Evolutionary conservation across 495 filamentous ascomycete genomes (phyloP).

Genomic region (Podospora didyma): DNA sequence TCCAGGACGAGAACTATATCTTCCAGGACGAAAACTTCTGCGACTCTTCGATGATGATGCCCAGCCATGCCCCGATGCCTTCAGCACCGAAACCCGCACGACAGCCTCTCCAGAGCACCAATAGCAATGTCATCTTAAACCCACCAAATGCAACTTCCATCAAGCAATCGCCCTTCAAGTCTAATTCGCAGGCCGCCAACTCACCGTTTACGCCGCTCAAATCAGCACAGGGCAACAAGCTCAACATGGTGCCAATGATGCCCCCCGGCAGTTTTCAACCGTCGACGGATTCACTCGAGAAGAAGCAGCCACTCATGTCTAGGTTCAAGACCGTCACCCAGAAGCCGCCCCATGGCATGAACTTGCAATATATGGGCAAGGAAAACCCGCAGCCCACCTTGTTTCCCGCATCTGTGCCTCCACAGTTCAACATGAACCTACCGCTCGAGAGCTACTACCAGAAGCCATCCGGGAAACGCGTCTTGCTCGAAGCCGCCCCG

Average conservation of each 20-base stretch:
- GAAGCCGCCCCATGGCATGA: conserved; percentile 55
- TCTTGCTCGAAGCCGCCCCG: conserved; percentile 68
- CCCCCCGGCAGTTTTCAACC: conserved; percentile 62
- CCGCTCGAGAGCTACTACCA: conserved; percentile 52
- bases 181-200: conserved; percentile 30
- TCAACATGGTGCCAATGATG: conserved; percentile 64
- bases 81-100: conserved; percentile 41
- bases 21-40: conserved; percentile 53
- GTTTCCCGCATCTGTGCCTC: conserved; percentile 41
- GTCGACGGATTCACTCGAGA: conserved; percentile 80
- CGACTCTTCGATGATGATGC: conserved; percentile 42
- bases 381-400: conserved; percentile 59
- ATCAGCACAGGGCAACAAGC: conserved; percentile 41
- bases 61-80: conserved; percentile 51
- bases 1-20: conserved; percentile 54
- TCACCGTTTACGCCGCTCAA: conserved; percentile 41
- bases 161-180: conserved; percentile 59
- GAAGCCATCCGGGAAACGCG: conserved; percentile 60
- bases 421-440: conserved; percentile 38
- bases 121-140: conserved; percentile 50
- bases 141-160: conserved; percentile 46
- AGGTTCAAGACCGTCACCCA: conserved; percentile 58
- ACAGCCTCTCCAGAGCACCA: conserved; percentile 48
- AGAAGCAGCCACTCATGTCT: conserved; percentile 63
- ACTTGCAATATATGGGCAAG: conserved; percentile 46